phyloP scores from a whole-genome alignment of 2,329 filamentous ascomycete species.

The Talaromyces albobiverticillius region DNA sequence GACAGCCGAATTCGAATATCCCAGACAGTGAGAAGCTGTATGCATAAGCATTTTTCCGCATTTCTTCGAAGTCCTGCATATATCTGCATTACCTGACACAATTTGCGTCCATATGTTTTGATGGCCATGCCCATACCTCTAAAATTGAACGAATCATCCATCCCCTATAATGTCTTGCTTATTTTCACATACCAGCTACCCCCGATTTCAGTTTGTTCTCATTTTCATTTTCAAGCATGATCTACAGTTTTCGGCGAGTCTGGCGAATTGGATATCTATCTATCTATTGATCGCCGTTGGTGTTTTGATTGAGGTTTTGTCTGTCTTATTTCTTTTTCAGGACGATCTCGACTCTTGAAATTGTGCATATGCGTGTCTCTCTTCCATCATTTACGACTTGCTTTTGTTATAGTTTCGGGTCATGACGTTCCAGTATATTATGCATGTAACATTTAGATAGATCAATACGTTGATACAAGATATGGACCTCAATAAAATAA shows the following conservation, averaged over 20 bases:
- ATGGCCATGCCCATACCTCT: background rate
- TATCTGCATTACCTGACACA: background rate
- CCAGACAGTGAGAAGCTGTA: constrained; percentile 8
- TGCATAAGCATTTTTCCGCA: constrained; percentile 5
- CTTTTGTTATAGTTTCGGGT: background rate
- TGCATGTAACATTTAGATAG: background rate
- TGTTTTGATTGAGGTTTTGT: background rate
- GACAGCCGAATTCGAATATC: background rate
- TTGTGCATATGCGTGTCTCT: background rate
- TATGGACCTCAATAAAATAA: too few relatives aligned
- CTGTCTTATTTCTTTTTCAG: background rate
- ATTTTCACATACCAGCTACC: background rate
- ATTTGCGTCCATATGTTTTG: background rate
- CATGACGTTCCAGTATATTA: background rate
- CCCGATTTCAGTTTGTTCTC: background rate
- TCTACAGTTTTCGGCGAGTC: background rate
- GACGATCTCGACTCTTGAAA: background rate
- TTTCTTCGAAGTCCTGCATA: background rate
- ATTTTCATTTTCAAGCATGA: background rate
- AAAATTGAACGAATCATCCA: background rate
- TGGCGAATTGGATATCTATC: background rate
- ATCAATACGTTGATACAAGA: background rate
- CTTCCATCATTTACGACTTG: background rate
- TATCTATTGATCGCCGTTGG: background rate
- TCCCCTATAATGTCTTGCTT: background rate